Evolutionary conservation across 2,329 filamentous ascomycete genomes (phyloP).

Genomic region (Fusarium marasasianum): DNA sequence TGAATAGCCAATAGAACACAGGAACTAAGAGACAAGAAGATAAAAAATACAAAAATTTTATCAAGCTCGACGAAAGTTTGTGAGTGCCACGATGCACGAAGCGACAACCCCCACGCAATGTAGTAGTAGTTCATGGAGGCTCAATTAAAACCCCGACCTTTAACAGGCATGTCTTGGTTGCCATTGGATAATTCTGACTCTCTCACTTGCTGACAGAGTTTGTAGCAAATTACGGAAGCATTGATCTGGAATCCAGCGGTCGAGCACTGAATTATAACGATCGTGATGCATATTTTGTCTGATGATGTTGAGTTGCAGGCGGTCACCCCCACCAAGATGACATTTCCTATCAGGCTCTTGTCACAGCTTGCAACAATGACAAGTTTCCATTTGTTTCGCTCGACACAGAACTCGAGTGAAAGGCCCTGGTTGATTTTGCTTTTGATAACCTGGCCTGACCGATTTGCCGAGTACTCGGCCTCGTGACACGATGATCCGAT

Average conservation of each 20-base stretch:
- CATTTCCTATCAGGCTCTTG: neutral
- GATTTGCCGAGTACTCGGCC: neutral
- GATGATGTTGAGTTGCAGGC: constrained; percentile 6
- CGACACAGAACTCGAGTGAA: neutral
- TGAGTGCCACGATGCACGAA: neutral
- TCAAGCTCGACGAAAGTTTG: neutral
- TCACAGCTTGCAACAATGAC: neutral
- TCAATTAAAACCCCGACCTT: neutral
- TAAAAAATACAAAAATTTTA: neutral
- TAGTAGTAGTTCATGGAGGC: neutral
- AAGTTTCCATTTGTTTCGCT: neutral
- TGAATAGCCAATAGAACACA: neutral
- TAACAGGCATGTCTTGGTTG: neutral
- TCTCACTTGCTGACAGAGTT: neutral
- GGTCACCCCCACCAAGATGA: neutral
- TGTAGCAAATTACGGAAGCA: neutral
- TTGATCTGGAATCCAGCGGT: neutral
- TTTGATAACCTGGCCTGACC: neutral
- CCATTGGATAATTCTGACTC: neutral
- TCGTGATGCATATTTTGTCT: constrained; percentile 2
- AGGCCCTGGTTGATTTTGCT: constrained; percentile 4
- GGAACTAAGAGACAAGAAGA: neutral
- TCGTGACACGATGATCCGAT: constrained; percentile 19
- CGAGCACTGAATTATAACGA: neutral
- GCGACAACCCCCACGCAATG: neutral